Conservation (phyloP, 371 early-diverging fungal genomes). For the Apophysomyces trapeziformis region DNA sequence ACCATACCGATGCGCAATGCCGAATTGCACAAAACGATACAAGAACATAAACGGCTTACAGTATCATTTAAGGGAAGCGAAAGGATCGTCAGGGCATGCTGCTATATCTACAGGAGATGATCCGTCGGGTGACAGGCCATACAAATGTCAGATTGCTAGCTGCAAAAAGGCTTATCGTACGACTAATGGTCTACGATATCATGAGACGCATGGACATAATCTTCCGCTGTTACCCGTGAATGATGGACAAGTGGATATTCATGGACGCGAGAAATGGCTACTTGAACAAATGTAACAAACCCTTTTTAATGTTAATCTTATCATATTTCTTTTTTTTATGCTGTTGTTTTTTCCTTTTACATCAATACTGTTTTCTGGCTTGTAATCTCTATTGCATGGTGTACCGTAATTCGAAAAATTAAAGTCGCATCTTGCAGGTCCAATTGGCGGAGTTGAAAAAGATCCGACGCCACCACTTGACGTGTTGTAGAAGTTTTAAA, state of each 20-base stretch:
- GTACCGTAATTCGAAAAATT: too few relatives aligned
- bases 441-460: too few relatives aligned
- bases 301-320: neutral
- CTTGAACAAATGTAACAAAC: slow-evolving; percentile 1
- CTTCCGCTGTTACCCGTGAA: slow-evolving; percentile 12
- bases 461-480: too few relatives aligned
- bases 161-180: slow-evolving; percentile 54
- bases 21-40: slow-evolving; percentile 86
- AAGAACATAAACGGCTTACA: slow-evolving; percentile 97
- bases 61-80: slow-evolving; percentile 88
- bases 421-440: too few relatives aligned
- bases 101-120: slow-evolving; percentile 12
- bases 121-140: slow-evolving; percentile 27
- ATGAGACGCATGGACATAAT: slow-evolving; percentile 44
- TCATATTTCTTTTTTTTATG: neutral
- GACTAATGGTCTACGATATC: slow-evolving; percentile 45
- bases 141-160: slow-evolving; percentile 40
- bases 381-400: neutral
- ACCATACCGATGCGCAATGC: slow-evolving; percentile 83
- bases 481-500: too few relatives aligned
- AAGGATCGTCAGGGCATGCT: slow-evolving; percentile 60
- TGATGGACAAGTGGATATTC: neutral
- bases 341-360: neutral
- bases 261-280: slow-evolving; percentile 3
- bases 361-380: neutral